These are phyloP conservation scores for Coemansia aciculifera DNA, from an alignment of 192 early-diverging fungal genomes.

Conservation along the genomic window DNA sequence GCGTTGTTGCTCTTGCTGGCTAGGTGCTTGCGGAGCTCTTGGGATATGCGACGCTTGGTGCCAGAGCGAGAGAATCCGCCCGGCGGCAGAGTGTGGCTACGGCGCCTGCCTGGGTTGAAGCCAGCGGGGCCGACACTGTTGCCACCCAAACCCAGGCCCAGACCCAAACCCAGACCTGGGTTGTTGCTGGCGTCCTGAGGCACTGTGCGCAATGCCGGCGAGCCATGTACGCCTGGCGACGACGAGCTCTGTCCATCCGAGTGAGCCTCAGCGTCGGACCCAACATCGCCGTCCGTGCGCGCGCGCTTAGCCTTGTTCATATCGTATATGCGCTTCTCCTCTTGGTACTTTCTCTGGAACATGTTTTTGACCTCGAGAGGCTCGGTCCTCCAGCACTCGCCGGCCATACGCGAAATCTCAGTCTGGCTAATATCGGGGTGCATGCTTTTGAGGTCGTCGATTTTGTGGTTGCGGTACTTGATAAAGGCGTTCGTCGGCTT, in stretches of 20 bases:
- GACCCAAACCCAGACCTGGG: constrained; percentile 1
- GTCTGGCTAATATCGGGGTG: constrained; percentile 53
- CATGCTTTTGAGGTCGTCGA: constrained; percentile 39
- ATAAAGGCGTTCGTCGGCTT: constrained; percentile 55
- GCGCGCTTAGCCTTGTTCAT: constrained; percentile 52
- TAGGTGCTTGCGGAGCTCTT: constrained; percentile 54
- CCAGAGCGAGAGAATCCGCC: constrained; percentile 36
- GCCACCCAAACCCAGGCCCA: constrained; percentile 24
- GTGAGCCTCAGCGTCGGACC: constrained; percentile 25
- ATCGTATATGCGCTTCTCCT: constrained; percentile 54
- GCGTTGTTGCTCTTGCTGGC: constrained; percentile 43
- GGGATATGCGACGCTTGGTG: constrained; percentile 51
- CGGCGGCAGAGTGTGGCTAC: constrained; percentile 51
- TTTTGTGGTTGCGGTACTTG: constrained; percentile 55
- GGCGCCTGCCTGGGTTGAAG: constrained; percentile 43
- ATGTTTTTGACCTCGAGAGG: constrained; percentile 30
- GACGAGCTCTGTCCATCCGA: constrained; percentile 18
- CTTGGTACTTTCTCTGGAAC: constrained; percentile 36
- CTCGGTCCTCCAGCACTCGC: constrained; percentile 48
- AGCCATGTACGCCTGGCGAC: constrained; percentile 1
- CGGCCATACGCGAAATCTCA: constrained; percentile 54
- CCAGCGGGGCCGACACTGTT: constrained; percentile 14
- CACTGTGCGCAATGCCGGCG: background rate
- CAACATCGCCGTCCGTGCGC: constrained; percentile 24
- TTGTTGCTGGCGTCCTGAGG: background rate